Evolutionary conservation across 306 rosid species (phyloP).

Genomic region (Abrus precatorius): DNA sequence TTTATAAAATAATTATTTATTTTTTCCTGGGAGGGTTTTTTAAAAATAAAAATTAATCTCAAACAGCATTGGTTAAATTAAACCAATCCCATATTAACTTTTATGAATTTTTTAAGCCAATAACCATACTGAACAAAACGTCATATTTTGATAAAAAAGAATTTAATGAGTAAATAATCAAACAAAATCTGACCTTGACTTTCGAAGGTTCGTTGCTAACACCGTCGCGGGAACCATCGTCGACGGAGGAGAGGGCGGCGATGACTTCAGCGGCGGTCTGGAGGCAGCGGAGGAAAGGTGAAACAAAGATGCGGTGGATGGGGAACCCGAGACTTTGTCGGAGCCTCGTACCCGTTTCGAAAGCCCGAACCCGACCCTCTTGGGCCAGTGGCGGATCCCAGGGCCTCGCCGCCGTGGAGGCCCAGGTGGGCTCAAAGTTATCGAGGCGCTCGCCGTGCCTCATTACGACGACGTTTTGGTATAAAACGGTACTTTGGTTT

Average conservation of each 20-base stretch:
- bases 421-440: slow-evolving; percentile 71
- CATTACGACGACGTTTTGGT: slow-evolving; percentile 82
- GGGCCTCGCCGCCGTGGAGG: slow-evolving; percentile 61
- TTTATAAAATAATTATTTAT: too few relatives aligned
- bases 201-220: slow-evolving; percentile 51
- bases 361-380: slow-evolving; percentile 64
- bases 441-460: slow-evolving; percentile 89
- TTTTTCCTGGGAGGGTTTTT: too few relatives aligned
- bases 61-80: too few relatives aligned
- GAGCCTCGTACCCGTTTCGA: slow-evolving; percentile 60
- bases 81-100: too few relatives aligned
- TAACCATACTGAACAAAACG: too few relatives aligned
- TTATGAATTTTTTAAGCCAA: too few relatives aligned
- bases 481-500: slow-evolving; percentile 28
- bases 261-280: slow-evolving; percentile 72
- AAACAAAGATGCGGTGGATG: slow-evolving; percentile 72
- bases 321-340: slow-evolving; percentile 60
- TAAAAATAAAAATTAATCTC: too few relatives aligned
- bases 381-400: slow-evolving; percentile 86
- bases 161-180: not conserved
- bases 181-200: slow-evolving; percentile 60
- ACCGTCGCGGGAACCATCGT: slow-evolving; percentile 23
- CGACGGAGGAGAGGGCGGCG: slow-evolving; percentile 54
- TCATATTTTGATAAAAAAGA: too few relatives aligned
- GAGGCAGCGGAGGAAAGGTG: slow-evolving; percentile 90